A percentile compares a stretch with the other conserved stretches of the same genome.
These are phyloP conservation scores for Exophiala xenobiotica DNA, from an alignment of 2,329 filamentous ascomycete genomes.

Conservation along the genomic window DNA sequence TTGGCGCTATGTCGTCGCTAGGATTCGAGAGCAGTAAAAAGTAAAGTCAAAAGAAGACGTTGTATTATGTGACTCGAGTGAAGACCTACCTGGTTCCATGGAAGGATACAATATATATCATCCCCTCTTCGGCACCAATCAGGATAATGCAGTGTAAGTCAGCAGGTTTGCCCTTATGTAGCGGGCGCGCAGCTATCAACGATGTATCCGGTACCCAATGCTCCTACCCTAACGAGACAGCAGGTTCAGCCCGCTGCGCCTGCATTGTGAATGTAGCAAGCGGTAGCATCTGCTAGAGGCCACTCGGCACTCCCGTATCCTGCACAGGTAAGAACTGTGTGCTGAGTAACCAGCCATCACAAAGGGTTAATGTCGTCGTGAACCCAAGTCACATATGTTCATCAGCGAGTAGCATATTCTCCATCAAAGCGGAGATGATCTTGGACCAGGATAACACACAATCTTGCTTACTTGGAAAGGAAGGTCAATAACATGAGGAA, in stretches of 20 bases:
- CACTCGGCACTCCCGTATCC: too few species aligned
- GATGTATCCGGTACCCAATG: too few species aligned
- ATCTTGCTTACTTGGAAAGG: too few species aligned
- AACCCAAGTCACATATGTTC: too few species aligned
- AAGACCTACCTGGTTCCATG: background rate
- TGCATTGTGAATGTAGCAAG: too few species aligned
- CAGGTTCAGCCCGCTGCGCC: too few species aligned
- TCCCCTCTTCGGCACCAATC: background rate
- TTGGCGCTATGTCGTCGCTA: background rate
- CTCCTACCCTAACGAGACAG: too few species aligned
- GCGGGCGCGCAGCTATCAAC: background rate
- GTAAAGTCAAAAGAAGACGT: background rate
- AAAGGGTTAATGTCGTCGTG: slow-evolving; percentile 3
- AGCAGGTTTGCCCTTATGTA: background rate
- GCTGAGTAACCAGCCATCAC: slow-evolving; percentile 8
- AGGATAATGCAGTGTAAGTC: slow-evolving; percentile 7
- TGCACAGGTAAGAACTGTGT: slow-evolving; percentile 7
- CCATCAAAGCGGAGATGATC: too few species aligned
- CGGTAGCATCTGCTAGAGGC: too few species aligned
- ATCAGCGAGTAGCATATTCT: too few species aligned
- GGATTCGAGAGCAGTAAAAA: background rate
- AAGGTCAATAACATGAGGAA: too few species aligned
- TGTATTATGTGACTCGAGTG: background rate
- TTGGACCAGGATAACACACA: too few species aligned
- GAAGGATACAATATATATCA: background rate